Conservation (phyloP, 2,329 filamentous ascomycete genomes). For the Pseudogymnoascus sp. region DNA sequence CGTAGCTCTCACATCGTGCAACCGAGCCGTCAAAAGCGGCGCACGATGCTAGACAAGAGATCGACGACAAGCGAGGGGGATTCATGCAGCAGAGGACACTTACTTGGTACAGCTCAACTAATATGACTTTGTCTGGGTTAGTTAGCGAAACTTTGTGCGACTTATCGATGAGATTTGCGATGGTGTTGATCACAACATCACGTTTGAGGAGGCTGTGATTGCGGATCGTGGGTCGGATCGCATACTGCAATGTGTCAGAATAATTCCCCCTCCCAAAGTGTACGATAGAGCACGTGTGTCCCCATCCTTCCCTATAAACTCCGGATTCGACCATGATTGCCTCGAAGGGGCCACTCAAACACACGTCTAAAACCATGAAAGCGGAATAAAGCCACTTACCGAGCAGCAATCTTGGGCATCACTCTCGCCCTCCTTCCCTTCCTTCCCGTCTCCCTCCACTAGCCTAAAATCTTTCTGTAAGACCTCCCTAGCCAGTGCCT, state of each 20-base stretch:
- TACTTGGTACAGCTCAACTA: constrained; percentile 77
- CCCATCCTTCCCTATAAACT: background rate
- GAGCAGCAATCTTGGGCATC: constrained; percentile 13
- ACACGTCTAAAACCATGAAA: background rate
- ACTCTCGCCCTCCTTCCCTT: constrained; percentile 17
- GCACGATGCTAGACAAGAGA: constrained; percentile 15
- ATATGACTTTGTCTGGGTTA: constrained; percentile 67
- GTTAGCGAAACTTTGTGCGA: constrained; percentile 70
- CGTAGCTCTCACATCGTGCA: constrained; percentile 11
- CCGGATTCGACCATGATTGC: background rate
- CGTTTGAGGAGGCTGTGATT: constrained; percentile 63
- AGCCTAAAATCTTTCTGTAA: constrained; percentile 51
- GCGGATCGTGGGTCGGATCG: constrained; percentile 71
- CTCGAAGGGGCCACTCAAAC: background rate
- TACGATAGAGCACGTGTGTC: background rate
- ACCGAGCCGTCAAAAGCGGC: constrained; percentile 11
- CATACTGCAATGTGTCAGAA: constrained; percentile 48
- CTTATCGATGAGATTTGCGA: constrained; percentile 49
- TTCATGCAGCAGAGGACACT: constrained; percentile 17
- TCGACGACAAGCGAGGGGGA: background rate
- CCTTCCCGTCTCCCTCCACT: constrained; percentile 29
- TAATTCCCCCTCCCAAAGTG: background rate
- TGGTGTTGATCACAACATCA: constrained; percentile 55
- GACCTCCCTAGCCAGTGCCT: constrained; percentile 54
- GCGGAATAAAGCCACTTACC: constrained; percentile 5